A percentile compares a stretch with the other conserved stretches of the same genome.
Evolutionary conservation across 2,329 filamentous ascomycete genomes (phyloP).

Genomic region (Epichloe aotearoae): DNA sequence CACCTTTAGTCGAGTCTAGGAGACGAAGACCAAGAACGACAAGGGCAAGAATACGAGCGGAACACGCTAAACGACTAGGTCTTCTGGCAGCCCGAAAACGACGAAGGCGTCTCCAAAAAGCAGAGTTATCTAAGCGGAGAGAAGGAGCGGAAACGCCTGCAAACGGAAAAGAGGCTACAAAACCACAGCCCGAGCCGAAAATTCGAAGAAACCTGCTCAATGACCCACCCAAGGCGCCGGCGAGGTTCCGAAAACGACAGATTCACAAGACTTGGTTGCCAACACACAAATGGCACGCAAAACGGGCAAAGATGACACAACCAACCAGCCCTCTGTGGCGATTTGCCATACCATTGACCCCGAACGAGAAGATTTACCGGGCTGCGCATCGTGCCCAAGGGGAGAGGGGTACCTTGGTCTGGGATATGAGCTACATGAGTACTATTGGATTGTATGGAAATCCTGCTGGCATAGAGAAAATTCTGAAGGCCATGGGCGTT

Average conservation of each 20-base stretch:
- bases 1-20: conserved; percentile 58
- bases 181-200: conserved; percentile 39
- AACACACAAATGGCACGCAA: conserved; percentile 88
- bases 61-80: conserved; percentile 61
- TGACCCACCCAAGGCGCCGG: conserved; percentile 37
- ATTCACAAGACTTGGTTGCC: conserved; percentile 85
- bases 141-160: conserved; percentile 5
- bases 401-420: conserved; percentile 64
- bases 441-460: conserved; percentile 67
- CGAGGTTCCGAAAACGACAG: conserved; percentile 74
- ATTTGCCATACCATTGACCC: conserved; percentile 72
- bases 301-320: conserved; percentile 77
- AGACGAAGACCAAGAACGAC: conserved; percentile 47
- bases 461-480: conserved; percentile 46
- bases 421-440: conserved; percentile 92
- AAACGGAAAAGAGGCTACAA: conserved; percentile 9
- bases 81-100: conserved; percentile 46
- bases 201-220: conserved; percentile 59
- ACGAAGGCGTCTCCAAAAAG: conserved; percentile 24
- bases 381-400: conserved; percentile 68
- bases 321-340: conserved; percentile 75
- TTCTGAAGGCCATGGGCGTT: conserved; percentile 54
- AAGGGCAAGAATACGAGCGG: conserved; percentile 51
- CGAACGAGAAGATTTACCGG: conserved; percentile 80
- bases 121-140: conserved; percentile 9